Percentiles rank a stretch among this genome's conserved stretches.
Evolutionary conservation across 179 eudicot species (phyloP).

Genomic region (Dionaea muscipula): DNA sequence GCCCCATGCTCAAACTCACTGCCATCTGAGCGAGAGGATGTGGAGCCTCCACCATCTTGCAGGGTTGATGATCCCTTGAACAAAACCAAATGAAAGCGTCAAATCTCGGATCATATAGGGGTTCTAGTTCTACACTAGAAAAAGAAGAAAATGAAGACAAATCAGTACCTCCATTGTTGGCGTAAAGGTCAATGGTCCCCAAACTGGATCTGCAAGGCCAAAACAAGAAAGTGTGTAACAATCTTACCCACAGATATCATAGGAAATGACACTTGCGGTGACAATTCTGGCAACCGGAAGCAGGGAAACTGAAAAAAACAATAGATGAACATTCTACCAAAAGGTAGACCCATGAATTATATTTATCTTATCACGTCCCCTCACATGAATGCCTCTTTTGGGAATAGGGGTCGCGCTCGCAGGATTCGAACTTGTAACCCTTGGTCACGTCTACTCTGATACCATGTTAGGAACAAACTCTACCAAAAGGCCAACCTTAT

Average conservation of each 20-base stretch:
- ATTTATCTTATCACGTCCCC: no score
- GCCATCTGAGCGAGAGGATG: constrained; percentile 70
- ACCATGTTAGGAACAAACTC: no score
- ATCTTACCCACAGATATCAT: background rate
- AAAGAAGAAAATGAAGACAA: constrained; percentile 3
- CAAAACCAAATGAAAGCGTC: constrained; percentile 1
- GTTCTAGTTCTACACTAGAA: background rate
- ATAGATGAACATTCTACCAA: no score
- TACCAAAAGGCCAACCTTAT: no score
- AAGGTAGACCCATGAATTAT: no score
- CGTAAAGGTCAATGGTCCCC: constrained; percentile 56
- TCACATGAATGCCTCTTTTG: no score
- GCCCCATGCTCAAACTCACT: constrained; percentile 59
- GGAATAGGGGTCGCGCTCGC: no score
- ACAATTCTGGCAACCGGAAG: background rate
- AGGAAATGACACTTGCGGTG: background rate
- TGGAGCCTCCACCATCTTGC: constrained; percentile 48
- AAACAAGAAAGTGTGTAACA: constrained; percentile 11
- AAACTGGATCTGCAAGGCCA: constrained; percentile 31
- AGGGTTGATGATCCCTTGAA: constrained; percentile 55
- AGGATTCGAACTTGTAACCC: no score
- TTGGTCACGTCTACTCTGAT: no score
- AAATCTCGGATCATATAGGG: background rate
- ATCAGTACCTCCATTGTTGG: constrained; percentile 66
- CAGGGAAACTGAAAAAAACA: no score